Base-by-base conservation (phyloP, 768 basidiomycete genomes). In the Pisolithus albus region DNA sequence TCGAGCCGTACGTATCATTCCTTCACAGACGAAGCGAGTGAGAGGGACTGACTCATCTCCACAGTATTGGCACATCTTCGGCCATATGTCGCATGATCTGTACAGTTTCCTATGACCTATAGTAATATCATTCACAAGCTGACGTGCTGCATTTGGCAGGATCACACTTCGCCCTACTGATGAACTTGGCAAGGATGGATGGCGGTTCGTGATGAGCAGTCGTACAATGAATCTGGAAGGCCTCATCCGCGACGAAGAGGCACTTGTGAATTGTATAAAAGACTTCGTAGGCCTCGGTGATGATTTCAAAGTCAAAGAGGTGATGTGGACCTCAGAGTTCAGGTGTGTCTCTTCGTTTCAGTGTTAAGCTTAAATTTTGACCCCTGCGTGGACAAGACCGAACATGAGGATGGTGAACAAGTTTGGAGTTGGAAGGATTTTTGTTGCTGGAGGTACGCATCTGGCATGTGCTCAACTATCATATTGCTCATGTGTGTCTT, bases 401-500 rank as follows among this genome's bases (percentile, higher is more conserved):
- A 23, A 23, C 21, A 23, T 23, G 21, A 23, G 21, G 21, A 23
- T 23, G 21, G 21, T 23, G 4, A 23, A 23, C 21, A 23, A 23
- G 21, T 23, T 23, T 23, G 21, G 21, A 15, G 38, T 39, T 39
- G 38, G 9, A 4, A 39, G 38, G 18, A 74, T 73, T 9, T 79
- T 78, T 53, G 46, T 80, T 11, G 72, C 64, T 24, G 79, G 79
- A 57, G 79, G 79, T 59, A 30, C 47, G 43, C 7, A 15, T 9
- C 21, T 28, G 5, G 18, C 42, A 18, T 16, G 36, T 15, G n/a
- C 32, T n/a, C 40, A 13, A 13, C 24, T 10, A 9, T 13, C 5
- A 21, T 8, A 38, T 7, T 26, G 7, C 26, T 26, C 26, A 26
- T 7, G 10, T 32, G 30, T 1, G 30, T 26, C 7, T 4, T 26